Evolutionary conservation across 164 flowering plant species (phyloP).

Genomic region (Annona cherimola): DNA sequence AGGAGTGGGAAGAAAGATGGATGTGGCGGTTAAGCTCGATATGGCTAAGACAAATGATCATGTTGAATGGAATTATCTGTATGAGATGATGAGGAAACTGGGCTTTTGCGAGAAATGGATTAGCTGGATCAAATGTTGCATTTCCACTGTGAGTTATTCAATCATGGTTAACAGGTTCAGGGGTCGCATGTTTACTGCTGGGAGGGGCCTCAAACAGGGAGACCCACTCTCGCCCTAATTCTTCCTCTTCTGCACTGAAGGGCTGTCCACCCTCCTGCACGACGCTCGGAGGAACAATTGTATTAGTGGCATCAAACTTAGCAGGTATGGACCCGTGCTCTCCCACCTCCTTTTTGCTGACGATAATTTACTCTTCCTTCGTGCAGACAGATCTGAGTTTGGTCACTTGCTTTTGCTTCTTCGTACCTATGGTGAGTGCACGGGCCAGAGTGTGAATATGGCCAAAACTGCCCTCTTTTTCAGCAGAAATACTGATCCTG

Average conservation of each 20-base stretch:
- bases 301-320: not conserved
- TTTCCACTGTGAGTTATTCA: not conserved
- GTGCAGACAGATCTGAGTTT: not conserved
- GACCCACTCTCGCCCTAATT: not conserved
- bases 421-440: no score
- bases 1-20: no score
- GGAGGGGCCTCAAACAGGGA: not conserved
- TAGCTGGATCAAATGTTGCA: not conserved
- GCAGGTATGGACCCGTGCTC: not conserved
- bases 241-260: not conserved
- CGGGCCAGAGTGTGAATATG: not conserved
- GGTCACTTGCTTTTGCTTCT: not conserved
- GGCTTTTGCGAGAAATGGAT: no score
- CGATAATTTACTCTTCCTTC: not conserved
- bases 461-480: not conserved
- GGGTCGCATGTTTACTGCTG: not conserved
- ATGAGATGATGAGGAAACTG: no score
- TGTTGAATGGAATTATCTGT: not conserved
- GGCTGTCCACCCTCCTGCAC: not conserved
- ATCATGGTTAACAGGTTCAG: not conserved
- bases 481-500: not conserved
- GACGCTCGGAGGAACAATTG: not conserved
- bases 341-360: not conserved
- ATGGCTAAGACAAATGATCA: not conserved
- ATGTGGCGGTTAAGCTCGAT: no score